A percentile compares a stretch with the other conserved stretches of the same genome.
These are phyloP conservation scores for Cordia subcordata DNA, from an alignment of 257 asterid genomes.

Conservation along the genomic window DNA sequence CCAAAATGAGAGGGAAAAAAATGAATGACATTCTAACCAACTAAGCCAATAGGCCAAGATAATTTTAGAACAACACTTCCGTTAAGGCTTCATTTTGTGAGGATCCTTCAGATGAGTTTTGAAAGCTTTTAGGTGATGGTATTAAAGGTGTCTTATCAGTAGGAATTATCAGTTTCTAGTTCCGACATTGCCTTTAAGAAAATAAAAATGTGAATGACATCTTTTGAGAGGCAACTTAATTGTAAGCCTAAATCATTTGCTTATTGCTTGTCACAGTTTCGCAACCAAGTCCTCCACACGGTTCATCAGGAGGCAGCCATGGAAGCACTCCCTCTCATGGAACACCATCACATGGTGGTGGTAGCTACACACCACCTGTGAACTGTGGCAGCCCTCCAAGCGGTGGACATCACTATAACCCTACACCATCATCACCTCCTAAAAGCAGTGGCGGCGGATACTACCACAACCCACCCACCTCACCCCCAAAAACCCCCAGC, in stretches of 20 bases:
- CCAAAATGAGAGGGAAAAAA: no score
- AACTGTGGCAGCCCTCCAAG: constrained; percentile 71
- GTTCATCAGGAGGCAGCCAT: constrained; percentile 41
- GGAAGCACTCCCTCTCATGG: constrained; percentile 30
- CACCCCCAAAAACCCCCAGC: constrained; percentile 30
- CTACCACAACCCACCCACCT: constrained; percentile 1
- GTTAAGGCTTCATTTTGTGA: no score
- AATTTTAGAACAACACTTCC: no score
- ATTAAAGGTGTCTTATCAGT: not conserved
- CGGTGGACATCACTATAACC: constrained; percentile 39
- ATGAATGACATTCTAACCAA: no score
- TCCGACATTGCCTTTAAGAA: no score
- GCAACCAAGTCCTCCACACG: constrained; percentile 44
- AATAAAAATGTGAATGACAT: no score
- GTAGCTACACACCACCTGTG: constrained; percentile 44
- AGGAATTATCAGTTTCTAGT: no score
- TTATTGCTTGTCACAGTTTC: not conserved
- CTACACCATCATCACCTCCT: constrained; percentile 36
- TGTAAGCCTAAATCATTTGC: not conserved
- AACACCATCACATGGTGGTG: constrained; percentile 44
- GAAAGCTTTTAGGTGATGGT: no score
- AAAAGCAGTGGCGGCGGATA: constrained; percentile 23
- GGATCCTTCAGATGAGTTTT: no score
- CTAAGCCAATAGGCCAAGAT: no score
- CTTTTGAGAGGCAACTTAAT: no score